Base-by-base conservation (phyloP, 176 grass and related monocot genomes). In the Alloteropsis semialata region DNA sequence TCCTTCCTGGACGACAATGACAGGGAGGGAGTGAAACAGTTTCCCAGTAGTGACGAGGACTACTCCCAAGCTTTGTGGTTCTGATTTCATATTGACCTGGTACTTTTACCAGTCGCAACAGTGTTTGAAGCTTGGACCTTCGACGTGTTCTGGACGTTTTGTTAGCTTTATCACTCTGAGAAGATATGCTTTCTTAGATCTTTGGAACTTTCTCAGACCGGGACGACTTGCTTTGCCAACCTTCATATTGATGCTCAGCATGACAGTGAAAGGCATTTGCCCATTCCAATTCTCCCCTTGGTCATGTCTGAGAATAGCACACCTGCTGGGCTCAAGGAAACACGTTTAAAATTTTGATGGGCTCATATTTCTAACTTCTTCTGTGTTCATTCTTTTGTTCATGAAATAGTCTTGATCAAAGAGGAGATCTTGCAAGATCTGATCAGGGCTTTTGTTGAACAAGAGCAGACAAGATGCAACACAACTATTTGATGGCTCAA, bases 61-160 rank as follows among this genome's bases (percentile, higher is more conserved):
- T 46, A 18, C 8, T 73, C 65, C 22, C 46, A 49, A 49, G 46
- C 46, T 81, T 5, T 83, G 79, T 87, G 84, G 84, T 68, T 90
- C 58, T 79, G 48, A 22, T 68, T 83, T 60, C 74, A 74, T 83
- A 12, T 83, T 83, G 84, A 90, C 79, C 74, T 29, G 49, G 24
- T 82, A 19, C 34, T 86, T 72, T 30, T 59, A 69, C 79, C 51
- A 74, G 84, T 25, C 63, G n/a, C n/a, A 65, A 15, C n/a, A 51
- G 59, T 61, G 79, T 67, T 73, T 81, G 78, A 14, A 85, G 33
- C 60, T 72, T 69, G 66, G 46, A 78, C 57, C 45, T 74, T 68
- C 36, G 22, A 73, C 63, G 67, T 38, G 38, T 49, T 57, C 13
- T 18, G 11, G 51, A 79, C 55, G 80, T 32, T 85, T 69, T 70